Evolutionary conservation across 2,329 filamentous ascomycete species (phyloP).

Genomic region (Huntiella moniliformis): DNA sequence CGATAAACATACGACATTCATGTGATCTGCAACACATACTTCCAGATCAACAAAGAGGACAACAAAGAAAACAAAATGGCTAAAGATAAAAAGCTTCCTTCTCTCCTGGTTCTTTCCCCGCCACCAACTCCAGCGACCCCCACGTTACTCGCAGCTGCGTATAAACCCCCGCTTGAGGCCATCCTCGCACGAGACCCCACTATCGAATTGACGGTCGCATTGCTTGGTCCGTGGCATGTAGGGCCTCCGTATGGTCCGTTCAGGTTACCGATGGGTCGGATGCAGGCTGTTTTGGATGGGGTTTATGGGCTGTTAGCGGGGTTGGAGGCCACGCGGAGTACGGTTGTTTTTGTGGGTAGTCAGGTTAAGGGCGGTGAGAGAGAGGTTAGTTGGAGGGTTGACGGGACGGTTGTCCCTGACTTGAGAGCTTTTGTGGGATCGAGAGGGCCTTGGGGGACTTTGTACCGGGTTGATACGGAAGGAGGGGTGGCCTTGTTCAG

Average conservation of each 20-base stretch:
- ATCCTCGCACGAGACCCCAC: constrained; percentile 24
- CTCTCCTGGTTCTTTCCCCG: constrained; percentile 42
- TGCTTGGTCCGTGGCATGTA: constrained; percentile 5
- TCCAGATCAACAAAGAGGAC: not conserved
- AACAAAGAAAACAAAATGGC: not conserved
- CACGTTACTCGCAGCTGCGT: constrained; percentile 35
- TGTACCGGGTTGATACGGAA: constrained; percentile 50
- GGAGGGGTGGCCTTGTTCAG: constrained; percentile 39
- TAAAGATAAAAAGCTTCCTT: not conserved
- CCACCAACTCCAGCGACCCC: constrained; percentile 38
- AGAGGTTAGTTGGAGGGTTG: constrained; percentile 22
- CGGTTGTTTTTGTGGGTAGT: constrained; percentile 55
- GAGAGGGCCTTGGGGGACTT: constrained; percentile 40
- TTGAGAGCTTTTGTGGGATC: constrained; percentile 32
- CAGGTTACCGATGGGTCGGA: constrained; percentile 9
- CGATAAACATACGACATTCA: not conserved
- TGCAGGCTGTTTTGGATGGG: constrained; percentile 42
- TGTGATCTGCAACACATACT: not conserved
- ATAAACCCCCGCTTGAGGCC: constrained; percentile 37
- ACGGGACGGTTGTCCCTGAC: constrained; percentile 29
- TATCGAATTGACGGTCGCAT: too few relatives aligned
- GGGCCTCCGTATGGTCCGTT: not conserved
- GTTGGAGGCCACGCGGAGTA: constrained; percentile 42
- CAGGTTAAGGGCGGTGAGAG: constrained; percentile 17
- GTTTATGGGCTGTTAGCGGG: constrained; percentile 62